Evolutionary conservation across 2,329 filamentous ascomycete genomes (phyloP).

Genomic region (Fusarium abutilonis): DNA sequence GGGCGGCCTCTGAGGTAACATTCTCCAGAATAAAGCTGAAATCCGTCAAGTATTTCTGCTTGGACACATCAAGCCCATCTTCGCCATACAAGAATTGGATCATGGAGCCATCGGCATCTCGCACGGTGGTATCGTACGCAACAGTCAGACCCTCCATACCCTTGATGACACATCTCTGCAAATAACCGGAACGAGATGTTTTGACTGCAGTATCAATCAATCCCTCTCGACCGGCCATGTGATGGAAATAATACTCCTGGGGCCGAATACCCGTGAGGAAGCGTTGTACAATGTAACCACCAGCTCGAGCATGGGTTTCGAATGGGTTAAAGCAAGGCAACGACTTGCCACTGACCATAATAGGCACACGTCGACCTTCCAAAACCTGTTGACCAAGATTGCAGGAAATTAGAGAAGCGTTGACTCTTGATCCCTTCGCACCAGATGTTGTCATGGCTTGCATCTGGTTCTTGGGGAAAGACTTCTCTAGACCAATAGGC

Average conservation of each 20-base stretch:
- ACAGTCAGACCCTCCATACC: slow-evolving; percentile 96
- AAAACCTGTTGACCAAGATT: slow-evolving; percentile 97
- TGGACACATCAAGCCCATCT: slow-evolving; percentile 92
- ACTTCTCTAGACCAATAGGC: slow-evolving; percentile 83
- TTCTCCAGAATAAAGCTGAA: slow-evolving; percentile 93
- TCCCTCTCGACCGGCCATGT: slow-evolving; percentile 98
- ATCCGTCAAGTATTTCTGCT: slow-evolving; percentile 89
- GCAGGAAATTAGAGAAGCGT: slow-evolving; percentile 97
- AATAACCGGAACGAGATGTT: slow-evolving; percentile 94
- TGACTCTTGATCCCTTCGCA: slow-evolving; percentile 91
- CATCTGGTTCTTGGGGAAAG: slow-evolving; percentile 98
- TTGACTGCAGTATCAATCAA: slow-evolving; percentile 99
- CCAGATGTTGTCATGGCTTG: slow-evolving; percentile 98
- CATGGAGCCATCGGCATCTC: slow-evolving; percentile 91
- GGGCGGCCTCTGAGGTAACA: slow-evolving; percentile 79
- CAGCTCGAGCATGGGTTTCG: slow-evolving; percentile 87
- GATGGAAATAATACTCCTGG: slow-evolving; percentile 99
- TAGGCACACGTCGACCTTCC: slow-evolving; percentile 91
- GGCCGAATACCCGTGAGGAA: slow-evolving; percentile 98
- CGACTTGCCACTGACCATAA: slow-evolving; percentile 98
- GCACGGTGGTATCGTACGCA: slow-evolving; percentile 92
- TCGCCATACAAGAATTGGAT: slow-evolving; percentile 97
- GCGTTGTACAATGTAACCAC: slow-evolving; percentile 92
- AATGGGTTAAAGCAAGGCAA: slow-evolving; percentile 93
- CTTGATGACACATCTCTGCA: slow-evolving; percentile 97